Evolutionary conservation across 768 basidiomycete genomes (phyloP).

Genomic region (Lactifluus rugatus): DNA sequence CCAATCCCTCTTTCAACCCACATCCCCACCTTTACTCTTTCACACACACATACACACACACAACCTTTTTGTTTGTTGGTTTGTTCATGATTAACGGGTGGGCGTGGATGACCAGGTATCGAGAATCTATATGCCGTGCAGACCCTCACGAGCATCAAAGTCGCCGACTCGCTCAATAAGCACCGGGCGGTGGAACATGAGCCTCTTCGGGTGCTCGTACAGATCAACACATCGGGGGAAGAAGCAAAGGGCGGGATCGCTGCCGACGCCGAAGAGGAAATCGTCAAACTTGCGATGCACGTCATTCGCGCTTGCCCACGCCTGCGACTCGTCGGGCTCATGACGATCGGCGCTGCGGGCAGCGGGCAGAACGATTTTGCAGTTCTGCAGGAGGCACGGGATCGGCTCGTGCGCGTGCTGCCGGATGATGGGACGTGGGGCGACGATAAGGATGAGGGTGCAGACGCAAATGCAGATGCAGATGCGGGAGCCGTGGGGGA

Average conservation of each 20-base stretch:
- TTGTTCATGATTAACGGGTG: too few relatives aligned
- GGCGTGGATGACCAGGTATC: too few relatives aligned
- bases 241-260: slow-evolving; percentile 77
- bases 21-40: neutral
- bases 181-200: slow-evolving; percentile 45
- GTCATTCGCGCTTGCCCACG: slow-evolving; percentile 64
- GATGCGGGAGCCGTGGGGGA: slow-evolving; percentile 21
- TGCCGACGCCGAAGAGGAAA: slow-evolving; percentile 21
- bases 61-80: too few relatives aligned
- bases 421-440: slow-evolving; percentile 18
- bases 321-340: slow-evolving; percentile 74
- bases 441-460: slow-evolving; percentile 5
- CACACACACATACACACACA: too few relatives aligned
- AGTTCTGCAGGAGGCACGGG: slow-evolving; percentile 52
- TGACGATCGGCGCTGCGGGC: slow-evolving; percentile 85
- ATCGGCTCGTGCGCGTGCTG: slow-evolving; percentile 43
- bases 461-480: neutral
- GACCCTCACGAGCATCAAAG: slow-evolving; percentile 73
- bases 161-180: slow-evolving; percentile 72
- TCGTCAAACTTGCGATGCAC: slow-evolving; percentile 57
- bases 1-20: neutral
- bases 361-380: slow-evolving; percentile 67
- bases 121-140: slow-evolving; percentile 76
- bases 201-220: slow-evolving; percentile 76
- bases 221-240: slow-evolving; percentile 95